phyloP scores from a whole-genome alignment of 2,329 filamentous ascomycete genomes.

The Beauveria scarabaeidicola region DNA sequence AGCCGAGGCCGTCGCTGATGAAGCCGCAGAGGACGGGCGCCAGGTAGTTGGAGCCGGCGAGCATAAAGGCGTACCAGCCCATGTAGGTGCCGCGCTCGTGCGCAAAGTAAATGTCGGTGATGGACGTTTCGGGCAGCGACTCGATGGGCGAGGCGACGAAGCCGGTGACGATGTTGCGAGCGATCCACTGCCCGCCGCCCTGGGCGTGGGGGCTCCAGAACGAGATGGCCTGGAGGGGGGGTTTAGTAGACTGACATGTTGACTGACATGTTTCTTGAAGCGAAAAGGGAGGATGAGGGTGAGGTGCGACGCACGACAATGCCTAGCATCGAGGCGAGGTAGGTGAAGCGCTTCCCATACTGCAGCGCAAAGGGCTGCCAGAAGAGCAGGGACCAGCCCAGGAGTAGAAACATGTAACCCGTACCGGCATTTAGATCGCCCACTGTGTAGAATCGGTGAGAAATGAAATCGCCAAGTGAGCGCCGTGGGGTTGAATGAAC shows the following conservation, averaged over 20 bases:
- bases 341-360: slow-evolving; percentile 34
- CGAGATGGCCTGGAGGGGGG: background rate
- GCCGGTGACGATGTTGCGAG: slow-evolving; percentile 34
- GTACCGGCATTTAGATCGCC: slow-evolving; percentile 31
- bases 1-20: slow-evolving; percentile 33
- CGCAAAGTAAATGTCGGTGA: slow-evolving; percentile 33
- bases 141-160: slow-evolving; percentile 38
- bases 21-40: slow-evolving; percentile 37
- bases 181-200: slow-evolving; percentile 35
- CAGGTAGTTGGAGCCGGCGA: slow-evolving; percentile 33
- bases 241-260: background rate
- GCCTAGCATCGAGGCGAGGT: slow-evolving; percentile 28
- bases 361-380: slow-evolving; percentile 40
- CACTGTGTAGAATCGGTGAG: slow-evolving; percentile 10
- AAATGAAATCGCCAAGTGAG: too few relatives aligned
- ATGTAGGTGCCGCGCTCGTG: slow-evolving; percentile 36
- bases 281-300: background rate
- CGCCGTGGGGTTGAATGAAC: too few relatives aligned
- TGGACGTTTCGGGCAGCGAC: slow-evolving; percentile 35
- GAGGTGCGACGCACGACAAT: slow-evolving; percentile 18
- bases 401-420: slow-evolving; percentile 34
- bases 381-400: slow-evolving; percentile 36
- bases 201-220: slow-evolving; percentile 30
- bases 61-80: slow-evolving; percentile 31
- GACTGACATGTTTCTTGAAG: background rate